These are phyloP conservation scores for Saccharum spontaneum DNA, from an alignment of 176 grass and related monocot genomes.

Conservation along the genomic window DNA sequence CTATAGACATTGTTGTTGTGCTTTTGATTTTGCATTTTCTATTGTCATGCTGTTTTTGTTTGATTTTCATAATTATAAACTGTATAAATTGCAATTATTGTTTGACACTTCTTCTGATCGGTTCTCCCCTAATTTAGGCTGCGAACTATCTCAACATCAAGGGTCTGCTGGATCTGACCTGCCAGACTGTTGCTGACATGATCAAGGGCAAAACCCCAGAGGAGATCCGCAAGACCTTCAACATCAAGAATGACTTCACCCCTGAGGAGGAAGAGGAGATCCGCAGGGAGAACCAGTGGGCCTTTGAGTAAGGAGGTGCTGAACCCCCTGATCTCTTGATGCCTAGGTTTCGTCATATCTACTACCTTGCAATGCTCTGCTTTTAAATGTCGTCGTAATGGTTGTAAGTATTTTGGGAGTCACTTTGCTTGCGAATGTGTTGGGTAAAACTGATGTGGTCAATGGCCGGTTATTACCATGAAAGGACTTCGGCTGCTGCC, in stretches of 20 bases:
- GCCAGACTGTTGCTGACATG: conserved; percentile 50
- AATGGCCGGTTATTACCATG: background rate
- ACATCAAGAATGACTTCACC: conserved; percentile 47
- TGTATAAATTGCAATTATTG: background rate
- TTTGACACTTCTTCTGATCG: background rate
- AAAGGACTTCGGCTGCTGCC: background rate
- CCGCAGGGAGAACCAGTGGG: conserved; percentile 52
- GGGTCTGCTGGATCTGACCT: conserved; percentile 43
- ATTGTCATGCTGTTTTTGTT: background rate
- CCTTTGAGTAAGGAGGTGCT: conserved; percentile 29
- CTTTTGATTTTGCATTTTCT: background rate
- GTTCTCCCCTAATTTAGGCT: conserved; percentile 8
- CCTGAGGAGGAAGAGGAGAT: conserved; percentile 53
- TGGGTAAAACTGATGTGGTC: conserved; percentile 6
- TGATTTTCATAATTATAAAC: background rate
- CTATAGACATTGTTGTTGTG: background rate
- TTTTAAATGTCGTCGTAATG: conserved; percentile 13
- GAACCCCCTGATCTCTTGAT: background rate
- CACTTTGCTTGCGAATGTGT: background rate
- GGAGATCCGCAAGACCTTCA: conserved; percentile 51
- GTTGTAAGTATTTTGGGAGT: conserved; percentile 44
- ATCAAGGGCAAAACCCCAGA: conserved; percentile 50
- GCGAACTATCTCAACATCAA: conserved; percentile 51
- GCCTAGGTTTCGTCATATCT: background rate
- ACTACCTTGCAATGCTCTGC: conserved; percentile 13